A percentile compares a stretch with the other conserved stretches of the same genome.
Evolutionary conservation across 176 grass and related monocot species (phyloP).

Genomic region (Guadua angustifolia): DNA sequence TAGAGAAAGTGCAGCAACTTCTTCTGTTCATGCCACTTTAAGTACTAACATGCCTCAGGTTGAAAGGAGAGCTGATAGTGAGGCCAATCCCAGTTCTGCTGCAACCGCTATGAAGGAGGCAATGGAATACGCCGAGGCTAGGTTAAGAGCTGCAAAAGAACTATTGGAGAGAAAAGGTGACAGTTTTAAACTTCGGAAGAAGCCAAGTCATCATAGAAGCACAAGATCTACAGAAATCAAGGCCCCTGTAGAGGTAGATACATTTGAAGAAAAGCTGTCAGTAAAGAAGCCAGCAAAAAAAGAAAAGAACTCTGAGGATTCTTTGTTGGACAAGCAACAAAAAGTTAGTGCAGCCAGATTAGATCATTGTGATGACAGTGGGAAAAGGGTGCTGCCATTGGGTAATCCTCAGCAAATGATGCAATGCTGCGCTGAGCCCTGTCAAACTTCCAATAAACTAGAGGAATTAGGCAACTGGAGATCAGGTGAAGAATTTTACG

Average conservation of each 20-base stretch:
- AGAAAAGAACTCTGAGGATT: slow-evolving; percentile 36
- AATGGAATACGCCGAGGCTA: slow-evolving; percentile 88
- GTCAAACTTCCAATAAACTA: slow-evolving; percentile 50
- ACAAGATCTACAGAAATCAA: slow-evolving; percentile 56
- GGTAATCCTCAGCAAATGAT: slow-evolving; percentile 48
- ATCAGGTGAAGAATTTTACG: slow-evolving; percentile 82
- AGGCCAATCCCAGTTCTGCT: slow-evolving; percentile 68
- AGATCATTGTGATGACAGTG: slow-evolving; percentile 44
- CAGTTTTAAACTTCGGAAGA: slow-evolving; percentile 76
- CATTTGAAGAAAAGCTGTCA: slow-evolving; percentile 26
- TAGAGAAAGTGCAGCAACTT: slow-evolving; percentile 32
- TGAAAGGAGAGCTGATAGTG: slow-evolving; percentile 55
- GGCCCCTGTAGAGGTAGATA: slow-evolving; percentile 42
- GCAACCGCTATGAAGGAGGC: slow-evolving; percentile 87
- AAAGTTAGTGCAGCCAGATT: slow-evolving; percentile 20
- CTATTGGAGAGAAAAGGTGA: slow-evolving; percentile 84
- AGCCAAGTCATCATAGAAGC: slow-evolving; percentile 48
- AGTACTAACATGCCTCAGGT: slow-evolving; percentile 16
- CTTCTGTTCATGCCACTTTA: slow-evolving; percentile 15
- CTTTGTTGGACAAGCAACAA: slow-evolving; percentile 39
- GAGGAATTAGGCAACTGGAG: slow-evolving; percentile 80
- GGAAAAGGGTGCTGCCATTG: slow-evolving; percentile 33
- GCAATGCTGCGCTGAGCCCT: slow-evolving; percentile 39
- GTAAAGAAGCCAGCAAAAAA: slow-evolving; percentile 38
- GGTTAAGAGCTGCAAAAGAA: slow-evolving; percentile 86